These are phyloP conservation scores for Cystobasidium pallidum DNA, from an alignment of 1,284 basidiomycete species.

Conservation along the genomic window DNA sequence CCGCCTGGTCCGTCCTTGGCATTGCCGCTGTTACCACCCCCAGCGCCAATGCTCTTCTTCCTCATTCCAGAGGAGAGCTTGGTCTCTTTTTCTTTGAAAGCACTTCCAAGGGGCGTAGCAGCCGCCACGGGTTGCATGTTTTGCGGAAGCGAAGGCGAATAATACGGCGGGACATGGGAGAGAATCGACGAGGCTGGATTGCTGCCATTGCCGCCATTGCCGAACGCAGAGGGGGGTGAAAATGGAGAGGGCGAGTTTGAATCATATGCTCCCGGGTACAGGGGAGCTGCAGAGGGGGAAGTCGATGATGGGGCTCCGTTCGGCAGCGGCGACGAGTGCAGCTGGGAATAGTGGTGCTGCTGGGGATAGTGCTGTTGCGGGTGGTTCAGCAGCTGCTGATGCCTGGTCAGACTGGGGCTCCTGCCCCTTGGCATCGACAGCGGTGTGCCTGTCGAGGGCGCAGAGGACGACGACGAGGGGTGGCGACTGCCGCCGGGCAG, in stretches of 20 bases:
- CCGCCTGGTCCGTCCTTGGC: not conserved
- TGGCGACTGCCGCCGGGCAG: not conserved
- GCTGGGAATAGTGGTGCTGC: too few relatives aligned
- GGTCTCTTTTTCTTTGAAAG: slow-evolving; percentile 25
- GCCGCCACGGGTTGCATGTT: slow-evolving; percentile 15
- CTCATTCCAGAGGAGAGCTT: slow-evolving; percentile 3
- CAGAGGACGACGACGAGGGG: slow-evolving; percentile 6
- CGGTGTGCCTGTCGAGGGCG: not conserved
- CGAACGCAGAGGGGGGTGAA: not conserved
- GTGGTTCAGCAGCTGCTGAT: slow-evolving; percentile 17
- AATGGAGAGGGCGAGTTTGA: slow-evolving; percentile 7
- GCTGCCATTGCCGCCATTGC: too few relatives aligned
- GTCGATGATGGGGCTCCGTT: not conserved
- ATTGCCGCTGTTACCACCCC: not conserved
- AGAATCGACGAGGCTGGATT: not conserved
- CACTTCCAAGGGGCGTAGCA: slow-evolving; percentile 13
- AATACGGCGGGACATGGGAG: not conserved
- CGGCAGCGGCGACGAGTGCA: not conserved
- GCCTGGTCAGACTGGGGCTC: slow-evolving; percentile 27
- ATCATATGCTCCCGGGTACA: slow-evolving; percentile 7
- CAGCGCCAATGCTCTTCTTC: slow-evolving; percentile 17
- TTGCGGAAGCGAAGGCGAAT: slow-evolving; percentile 25
- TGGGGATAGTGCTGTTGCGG: not conserved
- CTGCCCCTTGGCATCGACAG: slow-evolving; percentile 34
- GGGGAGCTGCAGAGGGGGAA: not conserved